Evolutionary conservation across 169 alveolate genomes (phyloP), one percentile per base, ranked within the genome.

Genomic region (Eimeria zaria): DNA sequence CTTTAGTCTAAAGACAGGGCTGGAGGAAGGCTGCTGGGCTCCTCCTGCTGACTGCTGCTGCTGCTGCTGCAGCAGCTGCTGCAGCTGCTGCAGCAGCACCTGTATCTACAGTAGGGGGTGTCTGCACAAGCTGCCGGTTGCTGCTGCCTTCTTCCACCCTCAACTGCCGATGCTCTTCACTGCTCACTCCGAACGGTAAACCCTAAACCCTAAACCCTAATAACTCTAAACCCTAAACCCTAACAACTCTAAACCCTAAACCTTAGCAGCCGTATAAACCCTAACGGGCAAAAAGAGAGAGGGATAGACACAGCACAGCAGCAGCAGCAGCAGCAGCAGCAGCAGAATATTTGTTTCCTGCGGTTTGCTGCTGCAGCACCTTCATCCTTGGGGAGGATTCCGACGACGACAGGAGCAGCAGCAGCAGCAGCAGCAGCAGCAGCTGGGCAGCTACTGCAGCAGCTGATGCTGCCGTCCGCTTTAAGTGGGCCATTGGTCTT

Each of bases 151-250:
- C n/a, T n/a, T n/a, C n/a, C n/a, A n/a, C n/a, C n/a, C n/a, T n/a
- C n/a, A n/a, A n/a, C n/a, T n/a, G n/a, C n/a, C n/a, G n/a, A n/a
- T n/a, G n/a, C n/a, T n/a, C n/a, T n/a, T n/a, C n/a, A n/a, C n/a
- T n/a, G n/a, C n/a, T n/a, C n/a, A 51, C 44, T 30, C 44, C 9
- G 16, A 81, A 46, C 74, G 30, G 30, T 64, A 64, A 20, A 64
- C 74, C 74, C 74, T 64, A 64, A 64, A 64, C 74, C 74, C 74
- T 64, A 64, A 64, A 64, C 74, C 74, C 74, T 64, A 64, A 64
- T 39, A 62, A 27, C 46, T 8, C 90, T 81, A 27, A 33, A 44
- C 39, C 71, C 90, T 73, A 36, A 41, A 30, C 84, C 53, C 84
- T 41, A 73, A n/a, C n/a, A 41, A 73, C 84, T 48, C 53, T 73